Base-by-base conservation (phyloP, 2,329 filamentous ascomycete species). In the Verticillium longisporum region DNA sequence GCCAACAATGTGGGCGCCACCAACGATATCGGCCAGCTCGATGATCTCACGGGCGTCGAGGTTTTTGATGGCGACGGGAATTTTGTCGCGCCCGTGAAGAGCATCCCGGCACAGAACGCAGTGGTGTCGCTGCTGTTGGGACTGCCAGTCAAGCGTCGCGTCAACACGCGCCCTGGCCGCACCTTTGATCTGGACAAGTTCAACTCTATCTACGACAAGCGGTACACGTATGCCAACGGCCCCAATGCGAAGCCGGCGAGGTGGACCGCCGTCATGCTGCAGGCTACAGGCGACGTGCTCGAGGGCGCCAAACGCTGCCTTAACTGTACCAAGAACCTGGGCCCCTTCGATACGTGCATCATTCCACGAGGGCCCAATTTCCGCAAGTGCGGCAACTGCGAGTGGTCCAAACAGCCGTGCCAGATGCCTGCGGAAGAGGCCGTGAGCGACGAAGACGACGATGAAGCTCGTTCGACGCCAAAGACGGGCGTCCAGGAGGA, bases 331-430 rank as follows among this genome's bases (percentile, higher is more conserved):
- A 76, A 72, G 60, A 74, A 75, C 32, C 71, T 74, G 26, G 80
- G 80, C 0, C 74, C 75, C 0, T 83, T 80, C 64, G 73, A 75
- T 1, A 71, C 75, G 5, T 83, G 80, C 66, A 73, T 82, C 57
- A 73, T 78, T 31, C 68, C 80, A 13, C 75, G 74, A 6, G 75
- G 73, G 4, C 67, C 70, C 6, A 69, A 77, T 4, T 80, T 81
- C 58, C 74, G 75, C 3, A 76, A 78, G 33, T 83, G 80, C 61
- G 80, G 78, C 34, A 83, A 82, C 64, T 83, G 80, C 63, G 78
- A 81, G 65, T 83, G 80, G 80, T 78, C 77, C 62, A 73, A 73
- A 2, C 71, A 74, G 59, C 70, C 71, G 18, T 78, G 75, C 54
- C 50, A 34, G 21, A 31, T 54, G 15, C 56, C 33, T 45, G 55